Conservation (phyloP, 495 filamentous ascomycete genomes). For the Penicillium pulvis region DNA sequence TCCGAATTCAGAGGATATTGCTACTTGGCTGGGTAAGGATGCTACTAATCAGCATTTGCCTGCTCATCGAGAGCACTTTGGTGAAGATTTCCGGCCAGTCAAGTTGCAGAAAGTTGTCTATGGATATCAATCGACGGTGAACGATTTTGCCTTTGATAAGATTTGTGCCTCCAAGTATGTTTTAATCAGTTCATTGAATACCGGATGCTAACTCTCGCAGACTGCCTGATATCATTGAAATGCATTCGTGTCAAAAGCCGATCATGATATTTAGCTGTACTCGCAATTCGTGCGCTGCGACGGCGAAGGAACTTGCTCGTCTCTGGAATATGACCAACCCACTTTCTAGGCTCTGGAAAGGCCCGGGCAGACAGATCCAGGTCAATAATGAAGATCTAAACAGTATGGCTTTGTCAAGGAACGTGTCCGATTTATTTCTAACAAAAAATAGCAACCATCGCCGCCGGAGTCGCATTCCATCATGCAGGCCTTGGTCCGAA, state of each 20-base stretch:
- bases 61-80: conserved; percentile 77
- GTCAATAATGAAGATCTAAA: conserved; percentile 67
- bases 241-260: conserved; percentile 77
- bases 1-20: conserved; percentile 89
- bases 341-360: conserved; percentile 66
- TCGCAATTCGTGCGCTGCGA: conserved; percentile 71
- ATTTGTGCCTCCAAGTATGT: conserved; percentile 68
- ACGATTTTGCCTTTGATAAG: conserved; percentile 90
- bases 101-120: conserved; percentile 85
- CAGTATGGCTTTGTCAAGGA: conserved; percentile 31
- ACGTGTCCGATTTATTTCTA: background rate
- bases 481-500: conserved; percentile 79
- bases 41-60: conserved; percentile 65
- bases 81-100: conserved; percentile 88
- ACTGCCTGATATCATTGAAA: conserved; percentile 72
- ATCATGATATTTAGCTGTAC: conserved; percentile 95
- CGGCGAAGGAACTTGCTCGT: conserved; percentile 72
- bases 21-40: conserved; percentile 85
- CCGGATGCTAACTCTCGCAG: conserved; percentile 30
- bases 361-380: conserved; percentile 55
- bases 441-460: conserved; percentile 50
- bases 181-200: background rate
- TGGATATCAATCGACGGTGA: conserved; percentile 65
- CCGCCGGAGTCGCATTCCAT: conserved; percentile 85
- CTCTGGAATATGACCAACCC: conserved; percentile 61